Conservation (phyloP, 495 filamentous ascomycete species). For the Neurospora cerealis region DNA sequence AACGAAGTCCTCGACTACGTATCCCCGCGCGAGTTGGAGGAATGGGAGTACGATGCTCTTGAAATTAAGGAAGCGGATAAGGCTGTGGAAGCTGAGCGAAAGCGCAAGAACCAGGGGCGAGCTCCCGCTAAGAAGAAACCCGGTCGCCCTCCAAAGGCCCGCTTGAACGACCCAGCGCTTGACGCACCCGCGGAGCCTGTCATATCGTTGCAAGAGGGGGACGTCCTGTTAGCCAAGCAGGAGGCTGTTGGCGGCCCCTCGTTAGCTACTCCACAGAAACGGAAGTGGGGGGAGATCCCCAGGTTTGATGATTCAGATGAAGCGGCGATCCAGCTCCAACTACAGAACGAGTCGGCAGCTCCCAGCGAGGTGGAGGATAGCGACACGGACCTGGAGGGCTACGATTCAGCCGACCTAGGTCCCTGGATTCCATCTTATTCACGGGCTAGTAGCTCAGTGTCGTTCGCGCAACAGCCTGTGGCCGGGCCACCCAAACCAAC, state of each 20-base stretch:
- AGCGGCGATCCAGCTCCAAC: slow-evolving; percentile 10
- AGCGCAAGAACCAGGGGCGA: neutral
- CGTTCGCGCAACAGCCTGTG: neutral
- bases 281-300: slow-evolving; percentile 6
- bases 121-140: slow-evolving; percentile 3
- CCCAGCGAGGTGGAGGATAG: neutral
- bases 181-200: neutral
- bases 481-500: neutral
- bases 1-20: slow-evolving; percentile 34
- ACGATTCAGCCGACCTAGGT: neutral
- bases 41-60: slow-evolving; percentile 29
- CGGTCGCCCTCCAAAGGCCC: neutral
- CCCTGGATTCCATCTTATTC: neutral
- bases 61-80: slow-evolving; percentile 23
- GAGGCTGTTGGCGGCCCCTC: slow-evolving; percentile 17
- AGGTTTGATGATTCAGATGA: slow-evolving; percentile 15
- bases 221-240: slow-evolving; percentile 9
- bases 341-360: neutral
- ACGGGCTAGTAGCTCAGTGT: neutral
- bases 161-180: neutral
- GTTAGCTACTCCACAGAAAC: slow-evolving; percentile 23
- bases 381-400: neutral
- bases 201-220: slow-evolving; percentile 1
- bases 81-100: neutral
- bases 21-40: slow-evolving; percentile 33